These are phyloP conservation scores for Hippophae gyantsensis DNA, from an alignment of 306 rosid species.

Conservation along the genomic window DNA sequence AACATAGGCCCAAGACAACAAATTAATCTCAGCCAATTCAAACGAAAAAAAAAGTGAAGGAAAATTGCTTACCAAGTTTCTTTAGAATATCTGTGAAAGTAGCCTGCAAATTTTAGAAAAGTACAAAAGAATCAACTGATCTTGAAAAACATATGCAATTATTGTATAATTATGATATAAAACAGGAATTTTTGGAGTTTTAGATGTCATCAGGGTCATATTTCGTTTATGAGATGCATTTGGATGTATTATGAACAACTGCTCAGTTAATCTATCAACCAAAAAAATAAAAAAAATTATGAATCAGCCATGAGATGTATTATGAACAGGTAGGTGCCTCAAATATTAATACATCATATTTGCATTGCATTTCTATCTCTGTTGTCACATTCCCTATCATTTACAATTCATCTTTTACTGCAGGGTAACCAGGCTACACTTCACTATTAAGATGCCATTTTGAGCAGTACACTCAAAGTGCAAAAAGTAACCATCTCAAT, in stretches of 20 bases:
- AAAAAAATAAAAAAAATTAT: too few relatives aligned
- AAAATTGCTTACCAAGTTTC: constrained; percentile 52
- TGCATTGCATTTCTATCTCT: background rate
- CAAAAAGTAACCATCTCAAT: too few relatives aligned
- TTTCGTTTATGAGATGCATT: background rate
- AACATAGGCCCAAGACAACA: background rate
- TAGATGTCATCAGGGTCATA: background rate
- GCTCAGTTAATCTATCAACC: background rate
- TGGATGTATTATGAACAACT: background rate
- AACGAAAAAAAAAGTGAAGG: constrained; percentile 1
- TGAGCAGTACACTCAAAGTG: too few relatives aligned
- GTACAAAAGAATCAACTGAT: background rate
- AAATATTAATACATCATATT: background rate
- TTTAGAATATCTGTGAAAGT: constrained; percentile 95
- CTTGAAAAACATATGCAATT: background rate
- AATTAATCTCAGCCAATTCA: background rate
- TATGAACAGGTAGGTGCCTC: too few relatives aligned
- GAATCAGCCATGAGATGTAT: too few relatives aligned
- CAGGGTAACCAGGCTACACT: too few relatives aligned
- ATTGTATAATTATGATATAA: background rate
- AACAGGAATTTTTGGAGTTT: background rate
- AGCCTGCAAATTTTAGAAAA: constrained; percentile 54
- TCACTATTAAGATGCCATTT: too few relatives aligned
- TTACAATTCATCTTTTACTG: too few relatives aligned
- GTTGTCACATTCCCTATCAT: background rate